Conservation (phyloP, 805 yeast species). For the Myxozyma geophila region DNA sequence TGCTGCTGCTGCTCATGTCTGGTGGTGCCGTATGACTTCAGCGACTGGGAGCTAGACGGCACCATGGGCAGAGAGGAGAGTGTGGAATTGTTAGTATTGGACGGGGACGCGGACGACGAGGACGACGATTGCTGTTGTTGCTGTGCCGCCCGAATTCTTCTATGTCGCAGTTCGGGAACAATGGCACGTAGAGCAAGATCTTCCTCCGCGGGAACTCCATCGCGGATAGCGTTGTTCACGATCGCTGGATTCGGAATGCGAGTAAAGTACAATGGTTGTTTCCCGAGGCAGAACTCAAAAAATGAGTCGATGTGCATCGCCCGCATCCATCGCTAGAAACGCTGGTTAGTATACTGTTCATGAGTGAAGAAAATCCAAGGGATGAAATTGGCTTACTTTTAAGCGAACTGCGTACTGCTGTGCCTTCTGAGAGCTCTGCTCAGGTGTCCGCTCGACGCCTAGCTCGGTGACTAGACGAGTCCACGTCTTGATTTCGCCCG, state of each 20-base stretch:
- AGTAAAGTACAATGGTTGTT: constrained; percentile 26
- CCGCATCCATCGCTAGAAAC: constrained; percentile 33
- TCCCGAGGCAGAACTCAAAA: constrained; percentile 34
- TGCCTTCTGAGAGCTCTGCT: constrained; percentile 34
- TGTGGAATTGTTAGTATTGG: not conserved
- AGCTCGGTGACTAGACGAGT: constrained; percentile 32
- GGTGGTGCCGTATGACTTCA: constrained; percentile 4
- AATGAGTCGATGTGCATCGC: constrained; percentile 37
- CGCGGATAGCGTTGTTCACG: constrained; percentile 15
- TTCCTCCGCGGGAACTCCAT: constrained; percentile 34
- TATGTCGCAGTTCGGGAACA: constrained; percentile 22
- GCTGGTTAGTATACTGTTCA: not conserved
- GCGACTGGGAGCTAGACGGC: not conserved
- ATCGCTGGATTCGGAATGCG: constrained; percentile 29
- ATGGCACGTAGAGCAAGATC: constrained; percentile 34
- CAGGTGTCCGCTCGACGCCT: constrained; percentile 35
- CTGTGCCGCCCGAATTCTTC: constrained; percentile 10
- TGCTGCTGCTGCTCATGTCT: constrained; percentile 8
- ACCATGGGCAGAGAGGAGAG: constrained; percentile 7
- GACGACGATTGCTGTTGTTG: not conserved
- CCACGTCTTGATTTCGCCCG: constrained; percentile 36
- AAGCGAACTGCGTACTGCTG: constrained; percentile 36
- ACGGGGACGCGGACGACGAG: not conserved
- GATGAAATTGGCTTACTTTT: constrained; percentile 18
- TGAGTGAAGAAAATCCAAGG: not conserved